phyloP scores from a whole-genome alignment of 257 asterid genomes.

The Solanum commersonii region DNA sequence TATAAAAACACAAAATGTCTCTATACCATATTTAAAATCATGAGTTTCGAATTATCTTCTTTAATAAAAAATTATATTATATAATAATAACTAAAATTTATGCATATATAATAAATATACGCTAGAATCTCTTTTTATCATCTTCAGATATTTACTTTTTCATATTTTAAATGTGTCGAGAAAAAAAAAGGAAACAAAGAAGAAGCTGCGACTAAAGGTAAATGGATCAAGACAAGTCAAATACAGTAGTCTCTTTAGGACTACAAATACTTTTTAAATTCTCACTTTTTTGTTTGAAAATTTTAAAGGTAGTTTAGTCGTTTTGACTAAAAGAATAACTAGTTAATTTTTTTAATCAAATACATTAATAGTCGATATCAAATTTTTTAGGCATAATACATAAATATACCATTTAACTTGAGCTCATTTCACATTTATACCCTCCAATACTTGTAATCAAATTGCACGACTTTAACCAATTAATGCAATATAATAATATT shows the following conservation, averaged over 20 bases:
- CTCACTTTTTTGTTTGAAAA: background rate
- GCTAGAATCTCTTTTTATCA: background rate
- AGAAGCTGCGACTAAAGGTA: background rate
- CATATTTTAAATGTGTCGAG: background rate
- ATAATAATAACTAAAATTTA: no score
- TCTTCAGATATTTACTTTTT: background rate
- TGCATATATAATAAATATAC: no score
- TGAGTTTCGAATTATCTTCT: no score
- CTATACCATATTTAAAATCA: no score
- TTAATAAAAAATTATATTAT: no score
- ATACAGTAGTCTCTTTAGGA: background rate
- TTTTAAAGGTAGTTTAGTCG: background rate
- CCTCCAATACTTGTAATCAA: no score
- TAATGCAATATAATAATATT: no score
- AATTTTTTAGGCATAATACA: no score
- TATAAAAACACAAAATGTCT: background rate
- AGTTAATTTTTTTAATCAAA: background rate
- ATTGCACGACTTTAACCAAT: no score
- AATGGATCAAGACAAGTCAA: background rate
- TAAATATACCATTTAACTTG: no score
- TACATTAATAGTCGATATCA: background rate
- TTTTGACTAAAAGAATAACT: background rate
- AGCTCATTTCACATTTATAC: fast-evolving
- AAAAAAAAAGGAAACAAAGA: background rate
- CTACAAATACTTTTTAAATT: background rate